Percentiles rank a stretch among this genome's conserved stretches.
Conservation (phyloP, 2,329 filamentous ascomycete species). For the Teratosphaeria pseudoeucalypti region DNA sequence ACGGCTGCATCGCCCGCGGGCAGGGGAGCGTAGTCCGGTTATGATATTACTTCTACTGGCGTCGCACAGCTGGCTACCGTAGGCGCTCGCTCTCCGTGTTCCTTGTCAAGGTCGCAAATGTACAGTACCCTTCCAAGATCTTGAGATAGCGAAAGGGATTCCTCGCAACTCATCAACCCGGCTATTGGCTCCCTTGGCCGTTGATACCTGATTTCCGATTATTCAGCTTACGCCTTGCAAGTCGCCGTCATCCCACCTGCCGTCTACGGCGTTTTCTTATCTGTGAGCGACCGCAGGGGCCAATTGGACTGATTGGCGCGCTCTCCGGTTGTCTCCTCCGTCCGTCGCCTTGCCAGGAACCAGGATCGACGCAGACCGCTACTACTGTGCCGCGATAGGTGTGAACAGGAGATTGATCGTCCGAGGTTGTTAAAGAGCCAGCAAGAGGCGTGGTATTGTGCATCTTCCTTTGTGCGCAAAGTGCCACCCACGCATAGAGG, state of each 20-base stretch:
- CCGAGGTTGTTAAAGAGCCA: background rate
- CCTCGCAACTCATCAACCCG: background rate
- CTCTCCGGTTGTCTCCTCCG: background rate
- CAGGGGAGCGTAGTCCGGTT: background rate
- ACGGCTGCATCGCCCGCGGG: background rate
- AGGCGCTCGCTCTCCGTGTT: background rate
- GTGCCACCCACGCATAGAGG: background rate
- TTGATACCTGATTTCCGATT: background rate
- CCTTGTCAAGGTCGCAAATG: background rate
- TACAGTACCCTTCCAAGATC: background rate
- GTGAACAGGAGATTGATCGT: background rate
- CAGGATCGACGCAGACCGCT: background rate
- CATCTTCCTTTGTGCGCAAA: background rate
- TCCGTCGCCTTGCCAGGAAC: background rate
- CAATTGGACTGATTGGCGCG: background rate
- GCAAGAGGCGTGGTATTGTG: background rate
- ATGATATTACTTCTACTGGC: background rate
- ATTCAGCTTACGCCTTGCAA: background rate
- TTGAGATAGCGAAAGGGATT: background rate
- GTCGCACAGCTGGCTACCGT: background rate
- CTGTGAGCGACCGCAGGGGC: background rate
- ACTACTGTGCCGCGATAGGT: background rate
- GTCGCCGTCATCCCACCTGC: background rate
- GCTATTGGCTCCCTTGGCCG: background rate
- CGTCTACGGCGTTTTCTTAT: background rate